Percentiles rank a stretch among this genome's conserved stretches.
phyloP scores from a whole-genome alignment of 2,329 filamentous ascomycete genomes.

The Neocatenulostroma microsporum region DNA sequence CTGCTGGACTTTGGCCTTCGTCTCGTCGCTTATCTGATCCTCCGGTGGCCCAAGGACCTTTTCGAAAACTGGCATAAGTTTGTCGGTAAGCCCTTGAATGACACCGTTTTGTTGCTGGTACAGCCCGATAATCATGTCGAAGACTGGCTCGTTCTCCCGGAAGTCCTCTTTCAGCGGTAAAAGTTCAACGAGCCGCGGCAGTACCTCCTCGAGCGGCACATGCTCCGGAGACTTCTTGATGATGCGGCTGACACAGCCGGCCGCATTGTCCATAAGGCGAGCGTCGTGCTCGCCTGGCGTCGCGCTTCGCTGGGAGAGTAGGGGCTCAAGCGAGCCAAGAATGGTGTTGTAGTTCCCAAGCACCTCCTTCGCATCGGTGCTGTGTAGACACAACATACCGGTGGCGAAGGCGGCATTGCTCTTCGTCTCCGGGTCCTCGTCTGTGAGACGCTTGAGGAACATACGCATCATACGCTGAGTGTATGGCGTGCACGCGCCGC shows the following conservation, averaged over 20 bases:
- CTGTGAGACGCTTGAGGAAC: constrained; percentile 75
- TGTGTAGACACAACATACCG: constrained; percentile 76
- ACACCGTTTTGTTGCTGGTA: constrained; percentile 65
- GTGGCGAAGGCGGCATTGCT: constrained; percentile 91
- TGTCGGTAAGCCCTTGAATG: constrained; percentile 60
- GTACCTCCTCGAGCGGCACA: constrained; percentile 70
- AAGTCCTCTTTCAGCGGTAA: constrained; percentile 88
- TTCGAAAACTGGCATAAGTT: constrained; percentile 63
- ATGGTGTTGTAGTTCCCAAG: constrained; percentile 69
- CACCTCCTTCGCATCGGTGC: constrained; percentile 64
- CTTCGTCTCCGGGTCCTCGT: constrained; percentile 85
- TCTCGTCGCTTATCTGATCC: constrained; percentile 68
- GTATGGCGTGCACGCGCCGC: constrained; percentile 68
- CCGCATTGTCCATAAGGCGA: constrained; percentile 84
- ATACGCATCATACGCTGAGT: constrained; percentile 70
- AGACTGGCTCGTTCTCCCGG: constrained; percentile 93
- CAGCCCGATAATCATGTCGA: constrained; percentile 78
- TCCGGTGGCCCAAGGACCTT: constrained; percentile 63
- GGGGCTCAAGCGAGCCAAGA: constrained; percentile 75
- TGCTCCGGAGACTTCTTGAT: constrained; percentile 80
- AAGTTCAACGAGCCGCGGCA: constrained; percentile 69
- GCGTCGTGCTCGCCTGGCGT: constrained; percentile 49
- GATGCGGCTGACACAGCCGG: constrained; percentile 85
- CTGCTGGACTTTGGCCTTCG: constrained; percentile 57
- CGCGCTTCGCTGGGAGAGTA: constrained; percentile 44